Evolutionary conservation across 306 rosid species (phyloP), one percentile per base, ranked within the genome.

Genomic region (Citrullus amarus): DNA sequence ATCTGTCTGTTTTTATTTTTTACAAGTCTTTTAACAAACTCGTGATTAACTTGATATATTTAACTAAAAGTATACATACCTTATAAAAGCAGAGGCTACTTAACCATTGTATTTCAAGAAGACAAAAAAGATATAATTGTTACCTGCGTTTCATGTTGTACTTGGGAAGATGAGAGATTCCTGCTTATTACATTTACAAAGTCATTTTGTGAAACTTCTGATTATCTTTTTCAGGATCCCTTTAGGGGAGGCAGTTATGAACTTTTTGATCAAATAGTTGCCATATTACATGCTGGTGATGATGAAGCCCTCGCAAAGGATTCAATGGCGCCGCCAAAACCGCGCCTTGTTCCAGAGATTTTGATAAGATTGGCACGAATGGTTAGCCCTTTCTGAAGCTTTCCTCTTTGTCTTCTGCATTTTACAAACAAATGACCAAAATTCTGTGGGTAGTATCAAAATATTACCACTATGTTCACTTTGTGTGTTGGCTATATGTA

Each of bases 171-270:
- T 20, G 55, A 69, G n/a, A 71, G 30, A 22, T 48, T 28, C 41
- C 75, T 12, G 46, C 65, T 53, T 22, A 75, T 22, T 8, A 25
- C 18, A 6, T 55, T 1, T 18, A 12, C 59, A 12, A 36, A 5
- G 63, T 56, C 68, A 76, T 18, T 59, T 61, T 61, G 54, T 48
- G 70, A 28, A 59, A 11, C 57, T 16, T 48, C 6, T 78, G 20
- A 9, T 36, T 6, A 28, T 67, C 53, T 13, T 80, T 60, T 74
- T 32, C 90, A 96, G 99, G 99, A 96, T 88, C 99, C 99, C 30
- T 80, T 96, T 17, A 88, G 97, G 81, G 99, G 99, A 13, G 99
- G 99, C 51, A 88, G 82, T 80, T 95, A 95, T 50, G 96, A 85
- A 65, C 80, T 89, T 81, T 92, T 95, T 79, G 97, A 95, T 54